Conservation (phyloP, 2,329 filamentous ascomycete genomes). For the Tolypocladium ovalisporum region DNA sequence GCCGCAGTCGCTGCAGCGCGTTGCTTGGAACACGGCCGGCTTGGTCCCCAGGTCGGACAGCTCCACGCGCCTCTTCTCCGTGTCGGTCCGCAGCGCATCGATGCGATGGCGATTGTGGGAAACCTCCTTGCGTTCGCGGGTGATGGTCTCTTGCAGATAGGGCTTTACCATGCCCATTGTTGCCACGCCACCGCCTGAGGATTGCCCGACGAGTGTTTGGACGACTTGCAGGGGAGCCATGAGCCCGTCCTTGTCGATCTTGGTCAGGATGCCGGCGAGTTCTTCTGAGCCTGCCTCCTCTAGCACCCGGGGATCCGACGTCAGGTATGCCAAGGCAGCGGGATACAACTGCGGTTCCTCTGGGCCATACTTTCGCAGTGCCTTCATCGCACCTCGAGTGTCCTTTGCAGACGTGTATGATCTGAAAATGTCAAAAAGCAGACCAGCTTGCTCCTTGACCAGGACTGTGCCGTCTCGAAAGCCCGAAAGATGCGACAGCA, state of each 20-base stretch:
- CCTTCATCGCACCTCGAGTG: slow-evolving; percentile 80
- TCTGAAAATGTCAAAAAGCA: slow-evolving; percentile 91
- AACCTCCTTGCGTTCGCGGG: slow-evolving; percentile 80
- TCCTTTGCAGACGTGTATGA: slow-evolving; percentile 91
- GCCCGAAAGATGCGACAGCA: slow-evolving; percentile 83
- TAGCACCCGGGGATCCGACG: slow-evolving; percentile 69
- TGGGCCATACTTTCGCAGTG: slow-evolving; percentile 81
- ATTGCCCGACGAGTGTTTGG: slow-evolving; percentile 68
- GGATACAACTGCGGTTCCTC: slow-evolving; percentile 88
- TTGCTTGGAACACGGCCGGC: slow-evolving; percentile 82
- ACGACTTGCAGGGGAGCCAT: slow-evolving; percentile 97
- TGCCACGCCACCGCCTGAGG: slow-evolving; percentile 49
- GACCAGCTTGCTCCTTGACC: slow-evolving; percentile 84
- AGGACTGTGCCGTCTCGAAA: slow-evolving; percentile 86
- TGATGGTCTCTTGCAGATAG: slow-evolving; percentile 82
- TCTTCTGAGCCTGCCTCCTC: slow-evolving; percentile 78
- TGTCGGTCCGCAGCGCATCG: slow-evolving; percentile 73
- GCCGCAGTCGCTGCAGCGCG: slow-evolving; percentile 75
- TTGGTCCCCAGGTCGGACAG: slow-evolving; percentile 67
- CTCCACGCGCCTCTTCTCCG: slow-evolving; percentile 66
- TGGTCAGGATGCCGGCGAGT: slow-evolving; percentile 65
- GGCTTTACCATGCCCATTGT: slow-evolving; percentile 97
- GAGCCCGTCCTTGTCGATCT: slow-evolving; percentile 80
- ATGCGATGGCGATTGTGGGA: slow-evolving; percentile 69
- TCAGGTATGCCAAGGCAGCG: slow-evolving; percentile 86